phyloP scores from a whole-genome alignment of 1,139 yeast genomes.

The Nadsonia commutata region DNA sequence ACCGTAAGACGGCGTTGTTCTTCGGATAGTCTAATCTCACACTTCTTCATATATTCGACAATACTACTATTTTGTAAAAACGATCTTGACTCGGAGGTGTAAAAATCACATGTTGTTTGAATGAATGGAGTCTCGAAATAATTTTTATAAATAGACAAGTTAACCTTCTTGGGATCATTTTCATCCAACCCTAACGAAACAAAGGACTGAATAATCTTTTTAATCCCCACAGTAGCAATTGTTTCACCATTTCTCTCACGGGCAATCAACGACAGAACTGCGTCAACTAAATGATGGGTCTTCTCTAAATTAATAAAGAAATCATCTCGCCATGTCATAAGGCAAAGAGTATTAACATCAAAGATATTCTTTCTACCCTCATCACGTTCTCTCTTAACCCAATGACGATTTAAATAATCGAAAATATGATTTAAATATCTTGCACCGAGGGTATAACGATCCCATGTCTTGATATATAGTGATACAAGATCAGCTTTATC shows the following conservation, averaged over 20 bases:
- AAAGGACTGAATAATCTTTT: constrained; percentile 70
- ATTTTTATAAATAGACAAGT: constrained; percentile 65
- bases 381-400: constrained; percentile 94
- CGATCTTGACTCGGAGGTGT: constrained; percentile 50
- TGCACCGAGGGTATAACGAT: constrained; percentile 81
- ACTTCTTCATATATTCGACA: constrained; percentile 80
- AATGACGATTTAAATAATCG: constrained; percentile 89
- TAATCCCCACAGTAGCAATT: constrained; percentile 52
- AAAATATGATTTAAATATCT: constrained; percentile 85
- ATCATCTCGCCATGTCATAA: constrained; percentile 76
- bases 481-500: constrained; percentile 64
- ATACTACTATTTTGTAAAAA: constrained; percentile 65
- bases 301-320: constrained; percentile 58
- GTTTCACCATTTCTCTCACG: constrained; percentile 68
- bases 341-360: constrained; percentile 79
- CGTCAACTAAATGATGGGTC: constrained; percentile 35
- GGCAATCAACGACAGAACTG: constrained; percentile 62
- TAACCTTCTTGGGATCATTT: constrained; percentile 65
- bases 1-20: constrained; percentile 67
- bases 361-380: constrained; percentile 88
- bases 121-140: constrained; percentile 68
- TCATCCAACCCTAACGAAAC: constrained; percentile 36
- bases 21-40: constrained; percentile 67
- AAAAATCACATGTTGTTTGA: constrained; percentile 58
- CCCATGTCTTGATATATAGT: constrained; percentile 82